Evolutionary conservation across 345 rosid species (phyloP), one percentile per base, ranked within the genome.

Genomic region (Murraya paniculata): DNA sequence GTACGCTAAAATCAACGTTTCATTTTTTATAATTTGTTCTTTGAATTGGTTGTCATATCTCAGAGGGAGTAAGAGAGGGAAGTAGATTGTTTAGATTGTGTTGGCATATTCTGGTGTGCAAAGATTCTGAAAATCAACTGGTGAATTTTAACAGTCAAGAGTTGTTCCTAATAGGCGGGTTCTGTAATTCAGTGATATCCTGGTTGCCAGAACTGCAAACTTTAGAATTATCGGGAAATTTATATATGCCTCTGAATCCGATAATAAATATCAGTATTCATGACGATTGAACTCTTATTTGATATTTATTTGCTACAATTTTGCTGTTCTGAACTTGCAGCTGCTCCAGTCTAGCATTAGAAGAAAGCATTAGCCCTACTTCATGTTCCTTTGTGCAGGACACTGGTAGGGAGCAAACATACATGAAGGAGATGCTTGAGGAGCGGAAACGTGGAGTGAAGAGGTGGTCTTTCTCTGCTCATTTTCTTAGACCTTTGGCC

Each of bases 401-500:
- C 80, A 75, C 76, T 66, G 74, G 82, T 79, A 79, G 75, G 59
- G 86, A 83, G 45, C 84, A 81, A 76, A 61, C 60, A 9, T 67
- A 69, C 75, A 78, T 80, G 72, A 84, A 75, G 19, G 74, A 81
- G 78, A 59, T 79, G 14, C 45, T 77, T 21, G 80, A 88, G 28
- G 88, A 83, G 77, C 80, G 76, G 55, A 90, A 90, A 79, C 87
- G 76, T 73, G 79, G 83, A 65, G 65, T 84, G 75, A 94, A 91
- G 85, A 87, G 85, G 98, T 94, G 64, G 16, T 72, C 74, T 53
- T 57, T 33, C 25, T 48, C 24, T 71, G 50, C 30, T 55, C 21
- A 24, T 57, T 58, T 76, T 66, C 55, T 66, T 76, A 39, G 48
- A 38, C 53, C 25, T 57, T 28, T 66, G 38, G 16, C 22, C 60